Conservation (phyloP, 2,329 filamentous ascomycete genomes). For the Nectriaceae sp. region DNA sequence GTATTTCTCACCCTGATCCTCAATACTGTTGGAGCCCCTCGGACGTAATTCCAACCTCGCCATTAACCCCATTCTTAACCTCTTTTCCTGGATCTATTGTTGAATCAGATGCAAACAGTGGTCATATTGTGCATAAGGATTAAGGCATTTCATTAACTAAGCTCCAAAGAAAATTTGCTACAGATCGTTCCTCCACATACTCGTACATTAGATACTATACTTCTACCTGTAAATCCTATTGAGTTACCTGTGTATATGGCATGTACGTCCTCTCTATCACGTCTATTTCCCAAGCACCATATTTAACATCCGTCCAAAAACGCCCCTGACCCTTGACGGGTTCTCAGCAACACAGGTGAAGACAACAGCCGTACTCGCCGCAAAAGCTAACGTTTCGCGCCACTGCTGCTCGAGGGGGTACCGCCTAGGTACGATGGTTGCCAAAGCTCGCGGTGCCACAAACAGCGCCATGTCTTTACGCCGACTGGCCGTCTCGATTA, state of each 20-base stretch:
- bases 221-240: too few species aligned
- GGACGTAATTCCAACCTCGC: too few species aligned
- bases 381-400: constrained; percentile 68
- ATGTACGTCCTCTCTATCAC: too few species aligned
- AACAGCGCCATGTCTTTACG: constrained; percentile 79
- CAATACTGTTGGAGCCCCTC: too few species aligned
- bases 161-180: too few species aligned
- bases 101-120: too few species aligned
- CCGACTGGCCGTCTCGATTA: constrained; percentile 67
- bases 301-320: constrained; percentile 63
- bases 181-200: neutral
- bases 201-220: neutral
- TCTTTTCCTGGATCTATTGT: too few species aligned
- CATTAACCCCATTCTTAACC: too few species aligned
- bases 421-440: constrained; percentile 70
- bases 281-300: constrained; percentile 48
- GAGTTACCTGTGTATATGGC: too few species aligned
- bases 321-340: constrained; percentile 63
- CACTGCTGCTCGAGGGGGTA: constrained; percentile 66
- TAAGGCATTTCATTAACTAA: too few species aligned
- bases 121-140: too few species aligned
- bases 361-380: constrained; percentile 68
- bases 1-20: too few species aligned
- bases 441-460: constrained; percentile 76
- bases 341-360: constrained; percentile 68